These are phyloP conservation scores for Raddia distichophylla DNA, from an alignment of 176 grass and related monocot genomes.

Conservation along the genomic window DNA sequence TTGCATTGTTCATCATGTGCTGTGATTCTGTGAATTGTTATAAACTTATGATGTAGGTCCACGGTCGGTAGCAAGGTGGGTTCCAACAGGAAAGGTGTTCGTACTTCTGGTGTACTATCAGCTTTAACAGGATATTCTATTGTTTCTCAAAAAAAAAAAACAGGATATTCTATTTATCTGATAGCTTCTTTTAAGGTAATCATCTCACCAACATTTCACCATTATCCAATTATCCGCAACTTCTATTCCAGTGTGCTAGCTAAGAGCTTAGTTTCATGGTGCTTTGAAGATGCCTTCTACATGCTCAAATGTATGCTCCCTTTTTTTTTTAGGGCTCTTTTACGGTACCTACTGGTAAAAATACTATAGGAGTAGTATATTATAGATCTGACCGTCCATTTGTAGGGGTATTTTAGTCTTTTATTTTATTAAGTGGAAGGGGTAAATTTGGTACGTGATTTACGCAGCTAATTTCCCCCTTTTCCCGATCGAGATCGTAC, in stretches of 20 bases:
- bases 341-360: too few species aligned
- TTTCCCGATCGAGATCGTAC: too few species aligned
- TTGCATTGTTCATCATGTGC: conserved; percentile 4
- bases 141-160: too few species aligned
- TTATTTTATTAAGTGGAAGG: too few species aligned
- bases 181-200: not conserved
- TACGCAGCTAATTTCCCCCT: too few species aligned
- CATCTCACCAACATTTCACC: not conserved
- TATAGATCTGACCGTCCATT: too few species aligned
- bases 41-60: not conserved
- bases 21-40: not conserved
- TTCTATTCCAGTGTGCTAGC: not conserved
- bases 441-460: too few species aligned
- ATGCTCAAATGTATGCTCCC: not conserved
- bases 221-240: not conserved
- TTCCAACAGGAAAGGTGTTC: not conserved
- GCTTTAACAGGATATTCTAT: not conserved
- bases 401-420: too few species aligned
- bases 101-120: conserved; percentile 10
- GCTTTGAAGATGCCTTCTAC: not conserved
- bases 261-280: not conserved
- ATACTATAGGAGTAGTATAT: too few species aligned
- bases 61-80: not conserved
- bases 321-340: too few species aligned
- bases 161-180: not conserved